Evolutionary conservation across 2,329 filamentous ascomycete species (phyloP).

Genomic region (Triangularia setosa): DNA sequence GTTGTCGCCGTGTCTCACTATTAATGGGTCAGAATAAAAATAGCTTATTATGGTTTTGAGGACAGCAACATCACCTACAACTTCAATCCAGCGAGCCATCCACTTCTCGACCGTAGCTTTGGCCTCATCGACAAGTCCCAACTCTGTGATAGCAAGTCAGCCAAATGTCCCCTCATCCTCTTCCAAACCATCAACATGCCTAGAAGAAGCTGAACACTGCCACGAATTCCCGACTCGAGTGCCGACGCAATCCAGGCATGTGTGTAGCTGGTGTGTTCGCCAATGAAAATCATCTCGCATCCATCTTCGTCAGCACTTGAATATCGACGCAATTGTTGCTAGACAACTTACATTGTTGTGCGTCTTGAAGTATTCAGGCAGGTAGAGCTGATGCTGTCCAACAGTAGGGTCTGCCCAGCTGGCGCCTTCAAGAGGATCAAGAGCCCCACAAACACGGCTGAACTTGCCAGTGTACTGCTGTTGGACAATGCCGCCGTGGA

Average conservation of each 20-base stretch:
- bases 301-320: neutral
- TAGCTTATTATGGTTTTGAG: too few species aligned
- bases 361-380: conserved; percentile 68
- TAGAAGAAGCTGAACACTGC: conserved; percentile 60
- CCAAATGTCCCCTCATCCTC: neutral
- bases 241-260: conserved; percentile 68
- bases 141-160: conserved; percentile 36
- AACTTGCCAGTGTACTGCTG: conserved; percentile 63
- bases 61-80: conserved; percentile 31
- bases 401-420: conserved; percentile 58
- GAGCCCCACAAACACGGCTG: conserved; percentile 61
- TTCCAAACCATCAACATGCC: conserved; percentile 33
- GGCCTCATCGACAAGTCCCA: conserved; percentile 66
- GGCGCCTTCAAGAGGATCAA: conserved; percentile 57
- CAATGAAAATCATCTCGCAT: conserved; percentile 57
- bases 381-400: conserved; percentile 66
- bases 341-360: conserved; percentile 49
- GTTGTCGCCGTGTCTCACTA: neutral
- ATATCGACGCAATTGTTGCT: neutral
- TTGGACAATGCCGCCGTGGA: conserved; percentile 57
- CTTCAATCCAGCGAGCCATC: conserved; percentile 64
- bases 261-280: conserved; percentile 67
- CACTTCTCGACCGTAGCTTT: conserved; percentile 61
- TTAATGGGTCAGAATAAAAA: neutral
- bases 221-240: conserved; percentile 62